Conservation (phyloP, 352 stramenopile species). For the Lagenidium sp. region DNA sequence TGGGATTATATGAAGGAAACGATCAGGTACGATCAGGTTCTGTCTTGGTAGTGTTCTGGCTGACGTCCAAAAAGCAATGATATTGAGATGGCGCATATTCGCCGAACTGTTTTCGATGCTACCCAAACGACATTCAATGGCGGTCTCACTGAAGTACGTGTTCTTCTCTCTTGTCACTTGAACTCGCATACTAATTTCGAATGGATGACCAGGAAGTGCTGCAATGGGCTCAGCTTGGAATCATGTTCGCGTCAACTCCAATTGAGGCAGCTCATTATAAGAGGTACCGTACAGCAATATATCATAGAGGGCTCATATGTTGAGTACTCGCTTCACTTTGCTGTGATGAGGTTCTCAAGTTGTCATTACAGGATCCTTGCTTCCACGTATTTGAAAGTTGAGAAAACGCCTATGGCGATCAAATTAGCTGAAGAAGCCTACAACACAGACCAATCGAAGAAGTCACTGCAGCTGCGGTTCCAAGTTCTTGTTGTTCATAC, state of each 20-base stretch:
- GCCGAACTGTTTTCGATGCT: slow-evolving; percentile 8
- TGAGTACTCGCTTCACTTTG: too few relatives aligned
- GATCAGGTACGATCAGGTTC: too few relatives aligned
- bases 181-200: background rate
- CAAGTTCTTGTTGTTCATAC: slow-evolving; percentile 37
- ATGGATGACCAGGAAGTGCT: slow-evolving; percentile 6
- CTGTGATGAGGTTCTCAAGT: too few relatives aligned
- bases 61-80: background rate
- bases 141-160: background rate
- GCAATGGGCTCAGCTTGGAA: slow-evolving; percentile 9
- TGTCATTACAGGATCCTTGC: slow-evolving; percentile 4
- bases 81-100: slow-evolving; percentile 4
- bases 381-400: slow-evolving; percentile 22
- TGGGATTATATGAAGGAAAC: slow-evolving; percentile 14
- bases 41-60: too few relatives aligned
- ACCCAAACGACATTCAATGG: slow-evolving; percentile 7
- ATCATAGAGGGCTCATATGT: too few relatives aligned
- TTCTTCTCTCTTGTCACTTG: background rate
- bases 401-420: slow-evolving; percentile 15
- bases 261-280: slow-evolving; percentile 36
- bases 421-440: slow-evolving; percentile 41
- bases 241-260: slow-evolving; percentile 12
- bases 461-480: slow-evolving; percentile 34
- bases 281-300: too few relatives aligned
- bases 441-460: slow-evolving; percentile 37